Evolutionary conservation across 108 stramenopile genomes (phyloP).

Genomic region (Cylindrotheca fusiformis): DNA sequence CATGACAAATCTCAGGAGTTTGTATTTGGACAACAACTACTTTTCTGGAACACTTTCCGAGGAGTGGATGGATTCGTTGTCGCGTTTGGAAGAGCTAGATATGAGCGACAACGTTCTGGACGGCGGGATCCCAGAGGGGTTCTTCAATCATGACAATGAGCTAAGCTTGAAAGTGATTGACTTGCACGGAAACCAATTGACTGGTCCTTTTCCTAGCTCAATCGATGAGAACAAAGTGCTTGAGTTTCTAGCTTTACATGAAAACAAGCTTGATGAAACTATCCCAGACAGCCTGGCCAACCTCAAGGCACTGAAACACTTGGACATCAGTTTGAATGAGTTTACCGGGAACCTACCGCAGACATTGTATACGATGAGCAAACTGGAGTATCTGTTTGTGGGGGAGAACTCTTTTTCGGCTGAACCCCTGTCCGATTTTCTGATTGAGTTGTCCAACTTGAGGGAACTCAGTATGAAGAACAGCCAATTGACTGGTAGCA

Average conservation of each 20-base stretch:
- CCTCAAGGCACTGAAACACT: constrained; percentile 20
- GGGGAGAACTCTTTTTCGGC: constrained; percentile 23
- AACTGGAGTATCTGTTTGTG: constrained; percentile 24
- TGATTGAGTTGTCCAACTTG: constrained; percentile 18
- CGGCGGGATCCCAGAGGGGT: constrained; percentile 6
- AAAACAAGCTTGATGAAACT: constrained; percentile 45
- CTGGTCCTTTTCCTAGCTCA: constrained; percentile 16
- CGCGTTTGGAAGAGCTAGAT: constrained; percentile 18
- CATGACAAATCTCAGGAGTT: constrained; percentile 9
- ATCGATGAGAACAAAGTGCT: constrained; percentile 7
- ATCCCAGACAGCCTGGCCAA: constrained; percentile 41
- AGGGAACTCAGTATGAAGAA: constrained; percentile 32
- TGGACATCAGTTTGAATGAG: constrained; percentile 29
- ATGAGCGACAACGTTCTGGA: constrained; percentile 18
- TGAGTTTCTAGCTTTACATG: constrained; percentile 22
- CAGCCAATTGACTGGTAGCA: constrained; percentile 24
- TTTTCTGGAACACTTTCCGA: constrained; percentile 22
- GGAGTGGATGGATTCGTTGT: not conserved
- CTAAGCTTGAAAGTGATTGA: constrained; percentile 16
- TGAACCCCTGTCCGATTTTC: constrained; percentile 24
- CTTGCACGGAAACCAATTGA: constrained; percentile 22
- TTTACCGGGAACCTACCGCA: constrained; percentile 24
- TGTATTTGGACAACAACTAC: constrained; percentile 25
- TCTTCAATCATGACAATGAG: constrained; percentile 8
- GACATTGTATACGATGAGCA: constrained; percentile 11